These are phyloP conservation scores for Colletotrichum cuscutae DNA, from an alignment of 2,329 filamentous ascomycete genomes.

Conservation along the genomic window DNA sequence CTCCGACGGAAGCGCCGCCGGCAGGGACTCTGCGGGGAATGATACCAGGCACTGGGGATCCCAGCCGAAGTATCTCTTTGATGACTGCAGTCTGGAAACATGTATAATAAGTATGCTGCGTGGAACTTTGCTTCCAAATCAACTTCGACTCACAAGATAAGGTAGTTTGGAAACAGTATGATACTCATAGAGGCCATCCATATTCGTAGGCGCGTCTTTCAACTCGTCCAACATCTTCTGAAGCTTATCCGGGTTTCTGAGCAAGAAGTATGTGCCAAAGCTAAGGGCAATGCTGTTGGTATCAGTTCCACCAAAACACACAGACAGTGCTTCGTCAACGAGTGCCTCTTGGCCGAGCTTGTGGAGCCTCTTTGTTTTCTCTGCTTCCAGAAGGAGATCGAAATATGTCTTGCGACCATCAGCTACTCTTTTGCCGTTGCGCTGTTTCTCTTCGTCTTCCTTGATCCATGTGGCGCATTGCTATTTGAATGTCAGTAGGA, in stretches of 20 bases:
- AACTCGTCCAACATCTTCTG: background rate
- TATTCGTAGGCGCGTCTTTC: background rate
- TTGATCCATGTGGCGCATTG: background rate
- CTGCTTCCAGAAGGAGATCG: background rate
- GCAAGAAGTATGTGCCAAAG: background rate
- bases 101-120: background rate
- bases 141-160: background rate
- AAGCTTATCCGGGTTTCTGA: background rate
- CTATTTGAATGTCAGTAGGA: background rate
- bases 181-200: background rate
- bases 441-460: background rate
- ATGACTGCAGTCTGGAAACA: background rate
- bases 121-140: background rate
- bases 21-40: slow-evolving; percentile 11
- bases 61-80: background rate
- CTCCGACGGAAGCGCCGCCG: slow-evolving; percentile 1
- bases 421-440: background rate
- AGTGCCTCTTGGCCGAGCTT: background rate
- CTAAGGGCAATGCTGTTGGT: background rate
- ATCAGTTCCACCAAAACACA: background rate
- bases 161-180: background rate
- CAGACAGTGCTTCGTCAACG: background rate
- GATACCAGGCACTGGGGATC: background rate
- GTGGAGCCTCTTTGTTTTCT: background rate
- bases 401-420: background rate